Evolutionary conservation across 2,329 filamentous ascomycete genomes (phyloP), one percentile per base, ranked within the genome.

Genomic region (Scytalidium lignicola): DNA sequence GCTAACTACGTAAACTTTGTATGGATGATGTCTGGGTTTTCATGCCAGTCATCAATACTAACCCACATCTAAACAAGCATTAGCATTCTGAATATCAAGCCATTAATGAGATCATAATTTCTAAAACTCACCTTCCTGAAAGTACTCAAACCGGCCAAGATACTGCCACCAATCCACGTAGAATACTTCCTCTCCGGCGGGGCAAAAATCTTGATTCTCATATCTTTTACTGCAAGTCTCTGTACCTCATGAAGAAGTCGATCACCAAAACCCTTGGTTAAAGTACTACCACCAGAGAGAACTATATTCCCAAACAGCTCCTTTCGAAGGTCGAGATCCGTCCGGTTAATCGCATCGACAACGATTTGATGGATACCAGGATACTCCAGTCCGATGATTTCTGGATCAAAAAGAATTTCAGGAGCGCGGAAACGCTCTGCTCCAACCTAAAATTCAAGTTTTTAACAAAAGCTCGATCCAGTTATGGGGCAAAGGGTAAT

Each of bases 181-280:
- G 90, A 96, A 74, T 97, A 99, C 71, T 97, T 96, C 58, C 93
- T 81, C 76, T 99, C 93, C 5, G 93, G 92, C 48, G 93, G 93
- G 47, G 93, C 93, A 73, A 95, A 96, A 65, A 99, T 99, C 78
- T 96, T 96, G 74, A 99, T 97, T 63, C 91, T 84, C 92, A 96
- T 99, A 68, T 99, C 93, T 76, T 96, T 96, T 60, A 97, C 90
- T 10, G 93, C 93, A 62, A 97, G 74, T 66, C 86, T 80, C 72
- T 96, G 93, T 58, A 97, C 86, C 72, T 99, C 93, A 59, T 88
- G 84, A 65, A 99, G 76, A 60, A 99, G 74, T 46, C 93, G 82
- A 70, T 97, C 93, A 49, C 92, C 92, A 65, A 99, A 99, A 41
- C 93, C 93, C 73, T 93, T 96, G 60, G 91, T 97, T 65, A 99